Base-by-base conservation (phyloP, 768 basidiomycete genomes). In the Arthromyces matolae region DNA sequence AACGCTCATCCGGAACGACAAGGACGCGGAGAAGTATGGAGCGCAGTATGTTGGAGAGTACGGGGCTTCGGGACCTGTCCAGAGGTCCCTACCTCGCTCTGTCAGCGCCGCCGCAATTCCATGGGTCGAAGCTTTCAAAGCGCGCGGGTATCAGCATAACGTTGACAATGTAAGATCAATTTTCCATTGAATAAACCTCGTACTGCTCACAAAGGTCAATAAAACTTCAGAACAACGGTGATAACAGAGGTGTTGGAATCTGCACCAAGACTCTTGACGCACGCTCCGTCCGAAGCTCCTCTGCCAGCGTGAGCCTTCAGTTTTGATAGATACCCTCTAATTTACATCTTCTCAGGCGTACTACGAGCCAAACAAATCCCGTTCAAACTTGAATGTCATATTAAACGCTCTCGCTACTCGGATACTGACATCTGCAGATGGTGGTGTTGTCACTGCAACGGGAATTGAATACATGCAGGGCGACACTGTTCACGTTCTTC, bases 401-500 rank as follows among this genome's bases (percentile, higher is more conserved):
- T 28, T 28, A 1, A 32, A 32, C n/a, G 41, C 41, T 31, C 41
- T 16, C 5, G 41, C 41, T 4, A 42, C 41, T 22, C 14, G 27
- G 5, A 22, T 45, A 12, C 9, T 42, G 2, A 42, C 25, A 24
- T 16, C 25, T 28, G 24, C 14, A 10, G 8, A 28, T 8, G 18
- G 10, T 18, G 14, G 3, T 5, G 41, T 16, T 13, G 16, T 42
- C 7, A 34, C 24, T 16, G 47, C 38, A 8, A 29, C 37, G 3
- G 47, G 27, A 5, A 39, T 48, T 3, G 39, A 48, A 41, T 48
- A 22, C 22, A 4, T 41, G 3, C 18, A 41, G 29, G 47, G 42
- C 32, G 47, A 39, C 5, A 16, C n/a, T 5, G 19, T 32, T 14
- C 28, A 31, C 3, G 13, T 33, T 12, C n/a, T 48, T 16, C 10